Evolutionary conservation across 768 basidiomycete species (phyloP).

Genomic region (Leccinum variicolor): DNA sequence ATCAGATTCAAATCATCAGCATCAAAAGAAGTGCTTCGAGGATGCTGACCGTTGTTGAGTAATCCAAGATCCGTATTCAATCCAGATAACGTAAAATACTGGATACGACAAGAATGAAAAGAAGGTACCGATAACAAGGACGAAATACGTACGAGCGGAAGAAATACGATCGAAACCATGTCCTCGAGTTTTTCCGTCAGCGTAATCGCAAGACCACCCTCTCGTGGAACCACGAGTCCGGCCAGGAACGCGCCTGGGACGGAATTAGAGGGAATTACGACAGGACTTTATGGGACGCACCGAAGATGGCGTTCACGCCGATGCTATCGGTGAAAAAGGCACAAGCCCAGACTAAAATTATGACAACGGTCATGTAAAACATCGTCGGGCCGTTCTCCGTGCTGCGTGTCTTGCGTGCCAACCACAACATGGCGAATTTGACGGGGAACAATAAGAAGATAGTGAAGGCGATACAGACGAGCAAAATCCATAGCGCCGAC

Average conservation of each 20-base stretch:
- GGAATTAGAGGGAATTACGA: background rate
- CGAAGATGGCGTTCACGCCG: constrained; percentile 90
- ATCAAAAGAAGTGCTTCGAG: background rate
- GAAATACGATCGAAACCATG: constrained; percentile 84
- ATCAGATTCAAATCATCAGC: background rate
- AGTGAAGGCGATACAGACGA: constrained; percentile 78
- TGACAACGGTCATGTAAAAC: constrained; percentile 83
- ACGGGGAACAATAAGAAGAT: constrained; percentile 71
- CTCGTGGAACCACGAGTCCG: constrained; percentile 80
- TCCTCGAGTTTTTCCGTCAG: constrained; percentile 98
- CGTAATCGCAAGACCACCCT: constrained; percentile 80
- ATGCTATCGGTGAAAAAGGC: constrained; percentile 94
- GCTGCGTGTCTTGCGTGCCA: constrained; percentile 77
- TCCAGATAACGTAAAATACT: constrained; percentile 94
- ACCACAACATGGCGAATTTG: constrained; percentile 58
- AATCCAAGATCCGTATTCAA: constrained; percentile 86
- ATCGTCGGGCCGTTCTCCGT: constrained; percentile 80
- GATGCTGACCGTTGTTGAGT: constrained; percentile 60
- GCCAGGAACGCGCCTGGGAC: constrained; percentile 71
- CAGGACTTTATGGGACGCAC: constrained; percentile 32
- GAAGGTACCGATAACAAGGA: background rate
- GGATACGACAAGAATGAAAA: background rate
- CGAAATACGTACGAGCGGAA: constrained; percentile 60
- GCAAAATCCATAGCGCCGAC: constrained; percentile 80
- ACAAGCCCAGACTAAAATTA: constrained; percentile 77